phyloP scores from a whole-genome alignment of 805 yeast species.

The Komagataella mondaviorum region DNA sequence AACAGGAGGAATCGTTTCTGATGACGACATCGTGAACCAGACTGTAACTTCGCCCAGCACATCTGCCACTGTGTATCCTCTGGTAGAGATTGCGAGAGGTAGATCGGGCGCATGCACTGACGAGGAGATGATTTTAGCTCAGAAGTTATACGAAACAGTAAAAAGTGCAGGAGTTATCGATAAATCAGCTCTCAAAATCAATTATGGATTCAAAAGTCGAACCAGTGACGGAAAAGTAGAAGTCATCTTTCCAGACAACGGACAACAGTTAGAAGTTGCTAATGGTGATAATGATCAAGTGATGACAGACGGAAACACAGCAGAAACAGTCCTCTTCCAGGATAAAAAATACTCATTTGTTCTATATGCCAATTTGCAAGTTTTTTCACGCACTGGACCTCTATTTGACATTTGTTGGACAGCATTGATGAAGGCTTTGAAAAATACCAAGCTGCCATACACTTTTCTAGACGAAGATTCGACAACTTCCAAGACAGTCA shows the following conservation, averaged over 20 bases:
- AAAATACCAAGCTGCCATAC: conserved; percentile 47
- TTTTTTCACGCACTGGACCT: conserved; percentile 75
- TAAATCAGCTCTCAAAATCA: conserved; percentile 38
- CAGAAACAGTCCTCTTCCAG: conserved; percentile 3
- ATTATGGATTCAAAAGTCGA: conserved; percentile 34
- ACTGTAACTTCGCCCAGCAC: conserved; percentile 9
- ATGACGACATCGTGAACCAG: conserved; percentile 20
- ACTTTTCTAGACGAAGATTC: conserved; percentile 56
- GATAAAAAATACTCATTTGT: conserved; percentile 38
- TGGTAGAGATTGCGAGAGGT: conserved; percentile 67
- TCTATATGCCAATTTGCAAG: conserved; percentile 59
- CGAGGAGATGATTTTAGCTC: conserved; percentile 71
- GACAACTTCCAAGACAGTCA: conserved; percentile 24
- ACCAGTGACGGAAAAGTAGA: conserved; percentile 34
- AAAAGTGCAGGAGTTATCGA: conserved; percentile 42
- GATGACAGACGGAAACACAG: background rate
- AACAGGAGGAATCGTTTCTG: conserved; percentile 41
- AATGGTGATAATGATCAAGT: conserved; percentile 14
- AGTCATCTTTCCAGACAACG: conserved; percentile 32
- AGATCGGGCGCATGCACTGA: conserved; percentile 70
- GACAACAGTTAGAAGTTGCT: background rate
- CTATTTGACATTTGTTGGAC: conserved; percentile 65
- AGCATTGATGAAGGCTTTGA: conserved; percentile 50
- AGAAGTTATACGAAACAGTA: conserved; percentile 46
- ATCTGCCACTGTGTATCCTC: conserved; percentile 45